Percentiles rank a stretch among this genome's conserved stretches.
These are phyloP conservation scores for Ceratocystis diversiconidia DNA, from an alignment of 2,329 filamentous ascomycete genomes.

Conservation along the genomic window DNA sequence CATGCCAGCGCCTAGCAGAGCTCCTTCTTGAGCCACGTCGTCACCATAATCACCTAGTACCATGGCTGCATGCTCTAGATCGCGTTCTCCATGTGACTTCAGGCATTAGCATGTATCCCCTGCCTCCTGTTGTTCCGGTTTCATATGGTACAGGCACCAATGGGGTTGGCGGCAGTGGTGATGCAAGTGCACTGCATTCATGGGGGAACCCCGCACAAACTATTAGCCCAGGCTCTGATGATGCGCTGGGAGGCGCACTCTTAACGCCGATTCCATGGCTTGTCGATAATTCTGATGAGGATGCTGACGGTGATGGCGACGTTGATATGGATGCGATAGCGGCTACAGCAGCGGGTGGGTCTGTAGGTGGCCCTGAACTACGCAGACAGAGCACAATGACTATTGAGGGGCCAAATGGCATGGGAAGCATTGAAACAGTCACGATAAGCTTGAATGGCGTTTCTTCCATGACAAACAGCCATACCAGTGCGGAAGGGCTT, in stretches of 20 bases:
- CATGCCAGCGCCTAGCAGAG: slow-evolving; percentile 81
- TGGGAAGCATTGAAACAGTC: slow-evolving; percentile 68
- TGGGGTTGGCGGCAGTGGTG: slow-evolving; percentile 25
- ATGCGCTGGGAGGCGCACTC: slow-evolving; percentile 76
- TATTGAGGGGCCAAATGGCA: slow-evolving; percentile 66
- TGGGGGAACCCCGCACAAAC: slow-evolving; percentile 36
- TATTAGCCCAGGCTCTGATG: slow-evolving; percentile 59
- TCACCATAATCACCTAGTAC: slow-evolving; percentile 68
- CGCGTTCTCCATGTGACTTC: slow-evolving; percentile 84
- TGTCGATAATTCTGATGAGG: slow-evolving; percentile 27
- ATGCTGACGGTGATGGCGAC: slow-evolving; percentile 21
- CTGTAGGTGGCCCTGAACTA: slow-evolving; percentile 32
- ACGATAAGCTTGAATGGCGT: slow-evolving; percentile 61
- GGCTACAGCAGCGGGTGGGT: slow-evolving; percentile 12
- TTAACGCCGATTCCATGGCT: slow-evolving; percentile 94
- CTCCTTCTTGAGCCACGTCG: slow-evolving; percentile 60
- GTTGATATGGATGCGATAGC: slow-evolving; percentile 11
- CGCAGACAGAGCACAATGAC: slow-evolving; percentile 65
- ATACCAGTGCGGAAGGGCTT: not conserved
- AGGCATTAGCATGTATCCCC: slow-evolving; percentile 63
- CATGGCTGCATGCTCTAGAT: slow-evolving; percentile 83
- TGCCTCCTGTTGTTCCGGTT: slow-evolving; percentile 48
- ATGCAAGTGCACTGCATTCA: slow-evolving; percentile 22
- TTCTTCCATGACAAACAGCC: slow-evolving; percentile 31
- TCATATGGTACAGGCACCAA: slow-evolving; percentile 48